phyloP scores from a whole-genome alignment of 345 rosid species.

The Durio zibethinus region DNA sequence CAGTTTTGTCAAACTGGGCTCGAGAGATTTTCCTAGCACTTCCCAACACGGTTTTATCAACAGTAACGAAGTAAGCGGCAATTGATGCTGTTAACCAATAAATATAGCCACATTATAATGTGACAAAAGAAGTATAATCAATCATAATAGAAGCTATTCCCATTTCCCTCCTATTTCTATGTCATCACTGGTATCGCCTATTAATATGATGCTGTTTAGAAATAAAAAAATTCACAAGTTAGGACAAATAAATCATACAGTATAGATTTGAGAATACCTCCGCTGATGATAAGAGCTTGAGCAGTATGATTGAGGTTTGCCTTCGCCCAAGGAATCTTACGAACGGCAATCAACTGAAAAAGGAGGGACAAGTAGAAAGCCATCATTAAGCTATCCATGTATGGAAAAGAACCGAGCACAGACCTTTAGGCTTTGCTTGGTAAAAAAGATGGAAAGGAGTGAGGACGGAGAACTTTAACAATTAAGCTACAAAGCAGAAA shows the following conservation, averaged over 20 bases:
- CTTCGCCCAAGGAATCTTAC: slow-evolving; percentile 69
- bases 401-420: neutral
- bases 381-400: neutral
- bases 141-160: neutral
- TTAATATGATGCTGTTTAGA: neutral
- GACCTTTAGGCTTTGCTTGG: too few relatives aligned
- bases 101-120: neutral
- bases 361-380: neutral
- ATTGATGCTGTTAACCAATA: slow-evolving; percentile 43
- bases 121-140: neutral
- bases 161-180: neutral
- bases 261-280: slow-evolving; percentile 34
- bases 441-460: too few relatives aligned
- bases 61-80: slow-evolving; percentile 59
- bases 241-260: neutral
- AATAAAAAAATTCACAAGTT: neutral
- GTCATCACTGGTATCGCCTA: neutral
- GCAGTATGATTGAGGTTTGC: slow-evolving; percentile 69
- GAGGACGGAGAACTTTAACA: too few relatives aligned
- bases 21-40: slow-evolving; percentile 47
- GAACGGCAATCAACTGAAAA: slow-evolving; percentile 47
- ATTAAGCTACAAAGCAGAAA: too few relatives aligned
- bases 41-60: slow-evolving; percentile 54
- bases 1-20: slow-evolving; percentile 30
- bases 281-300: slow-evolving; percentile 65